Percentiles rank a stretch among this genome's conserved stretches.
phyloP scores from a whole-genome alignment of 345 rosid species.

The Sisymbrium irio region DNA sequence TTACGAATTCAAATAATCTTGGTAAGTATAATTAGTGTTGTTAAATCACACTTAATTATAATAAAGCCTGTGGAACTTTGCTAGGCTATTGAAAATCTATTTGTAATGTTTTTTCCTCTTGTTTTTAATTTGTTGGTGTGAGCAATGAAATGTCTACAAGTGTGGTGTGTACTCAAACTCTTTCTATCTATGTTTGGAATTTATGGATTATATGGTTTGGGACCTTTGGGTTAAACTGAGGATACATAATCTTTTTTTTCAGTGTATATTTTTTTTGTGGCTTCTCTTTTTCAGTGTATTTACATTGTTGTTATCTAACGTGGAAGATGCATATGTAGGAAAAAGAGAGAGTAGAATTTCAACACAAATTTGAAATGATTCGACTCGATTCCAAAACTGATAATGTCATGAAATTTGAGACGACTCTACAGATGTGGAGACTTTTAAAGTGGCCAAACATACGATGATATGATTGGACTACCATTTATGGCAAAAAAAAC shows the following conservation, averaged over 20 bases:
- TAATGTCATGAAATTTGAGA: slow-evolving; percentile 4
- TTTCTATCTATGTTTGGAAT: slow-evolving; percentile 16
- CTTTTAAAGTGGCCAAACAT: not conserved
- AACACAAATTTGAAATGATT: not conserved
- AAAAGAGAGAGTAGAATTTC: not conserved
- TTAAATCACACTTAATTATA: slow-evolving; percentile 29
- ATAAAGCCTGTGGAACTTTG: slow-evolving; percentile 24
- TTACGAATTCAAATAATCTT: slow-evolving; percentile 17
- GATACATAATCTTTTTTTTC: not conserved
- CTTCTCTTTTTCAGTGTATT: slow-evolving; percentile 1
- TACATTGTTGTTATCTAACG: slow-evolving; percentile 7
- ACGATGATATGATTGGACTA: not conserved
- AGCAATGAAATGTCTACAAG: slow-evolving; percentile 21
- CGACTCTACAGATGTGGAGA: not conserved
- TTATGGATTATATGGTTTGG: slow-evolving; percentile 19
- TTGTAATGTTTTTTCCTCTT: slow-evolving; percentile 10
- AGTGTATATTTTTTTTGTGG: no score
- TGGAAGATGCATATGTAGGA: not conserved
- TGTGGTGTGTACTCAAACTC: slow-evolving; percentile 19
- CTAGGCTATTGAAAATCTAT: slow-evolving; percentile 20
- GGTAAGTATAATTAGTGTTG: slow-evolving; percentile 32
- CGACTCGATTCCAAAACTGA: not conserved
- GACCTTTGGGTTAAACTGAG: not conserved
- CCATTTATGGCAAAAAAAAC: not conserved
- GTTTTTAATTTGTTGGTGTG: slow-evolving; percentile 19